Evolutionary conservation across 306 rosid species (phyloP).

Genomic region (Pyrus bretschneideri): DNA sequence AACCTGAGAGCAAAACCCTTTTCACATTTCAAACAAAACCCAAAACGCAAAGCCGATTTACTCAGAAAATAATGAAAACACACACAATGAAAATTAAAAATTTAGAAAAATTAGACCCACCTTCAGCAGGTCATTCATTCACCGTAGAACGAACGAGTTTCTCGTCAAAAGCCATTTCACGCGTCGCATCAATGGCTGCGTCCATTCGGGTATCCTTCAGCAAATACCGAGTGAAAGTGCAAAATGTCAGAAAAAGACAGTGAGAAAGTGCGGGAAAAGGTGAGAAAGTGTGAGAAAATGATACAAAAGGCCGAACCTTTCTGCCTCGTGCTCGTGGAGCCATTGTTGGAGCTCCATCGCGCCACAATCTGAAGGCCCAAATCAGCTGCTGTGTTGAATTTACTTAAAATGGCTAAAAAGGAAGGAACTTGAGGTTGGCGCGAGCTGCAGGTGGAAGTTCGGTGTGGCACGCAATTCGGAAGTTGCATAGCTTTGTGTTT

Average conservation of each 20-base stretch:
- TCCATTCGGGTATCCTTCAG: conserved; percentile 37
- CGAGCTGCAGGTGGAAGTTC: background rate
- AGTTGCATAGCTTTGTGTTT: background rate
- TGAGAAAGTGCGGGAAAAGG: background rate
- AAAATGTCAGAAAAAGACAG: background rate
- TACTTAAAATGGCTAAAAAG: background rate
- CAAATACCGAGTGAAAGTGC: background rate
- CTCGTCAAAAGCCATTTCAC: conserved; percentile 22
- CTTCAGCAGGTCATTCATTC: conserved; percentile 22
- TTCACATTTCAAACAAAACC: background rate
- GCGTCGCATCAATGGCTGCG: conserved; percentile 50
- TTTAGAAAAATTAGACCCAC: conserved; percentile 15
- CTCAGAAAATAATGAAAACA: background rate
- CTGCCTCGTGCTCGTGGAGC: conserved; percentile 1
- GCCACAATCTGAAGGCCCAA: background rate
- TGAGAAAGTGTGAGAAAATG: background rate
- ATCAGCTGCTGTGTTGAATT: background rate
- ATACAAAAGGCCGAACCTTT: background rate
- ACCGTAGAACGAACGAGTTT: conserved; percentile 28
- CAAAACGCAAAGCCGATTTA: background rate
- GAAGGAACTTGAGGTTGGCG: background rate
- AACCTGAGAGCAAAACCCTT: conserved; percentile 27
- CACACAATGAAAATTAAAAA: background rate
- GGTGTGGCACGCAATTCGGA: background rate
- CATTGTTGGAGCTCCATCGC: background rate